These are phyloP conservation scores for Rheum nobile DNA, from an alignment of 148 eudicot species.

Conservation along the genomic window DNA sequence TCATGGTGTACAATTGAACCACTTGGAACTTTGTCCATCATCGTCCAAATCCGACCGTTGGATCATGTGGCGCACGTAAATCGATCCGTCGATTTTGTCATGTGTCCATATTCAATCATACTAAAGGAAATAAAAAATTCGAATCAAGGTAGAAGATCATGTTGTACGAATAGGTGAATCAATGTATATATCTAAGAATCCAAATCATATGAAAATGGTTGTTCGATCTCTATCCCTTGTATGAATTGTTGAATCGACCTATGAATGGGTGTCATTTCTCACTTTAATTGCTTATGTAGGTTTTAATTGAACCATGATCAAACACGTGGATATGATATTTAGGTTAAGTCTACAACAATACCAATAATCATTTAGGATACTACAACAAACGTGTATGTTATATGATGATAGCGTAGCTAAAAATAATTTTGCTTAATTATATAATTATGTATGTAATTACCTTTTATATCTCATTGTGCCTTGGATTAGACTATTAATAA, in stretches of 20 bases:
- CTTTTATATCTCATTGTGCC: not conserved
- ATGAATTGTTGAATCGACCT: not conserved
- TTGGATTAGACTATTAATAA: not conserved
- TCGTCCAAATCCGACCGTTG: not conserved
- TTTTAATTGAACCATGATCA: not conserved
- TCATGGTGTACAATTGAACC: conserved; percentile 3
- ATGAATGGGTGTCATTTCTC: not conserved
- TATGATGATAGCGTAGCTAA: not conserved
- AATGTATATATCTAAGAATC: not conserved
- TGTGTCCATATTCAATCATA: not conserved
- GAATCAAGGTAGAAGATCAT: not conserved
- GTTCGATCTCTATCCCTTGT: not conserved
- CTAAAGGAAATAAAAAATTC: not conserved
- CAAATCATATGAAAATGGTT: not conserved
- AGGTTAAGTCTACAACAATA: not conserved
- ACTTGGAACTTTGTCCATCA: not conserved
- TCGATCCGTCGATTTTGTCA: not conserved
- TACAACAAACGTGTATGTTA: not conserved
- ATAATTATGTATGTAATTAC: not conserved
- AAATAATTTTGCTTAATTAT: not conserved
- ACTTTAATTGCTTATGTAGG: not conserved
- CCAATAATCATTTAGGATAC: not conserved
- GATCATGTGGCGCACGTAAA: not conserved
- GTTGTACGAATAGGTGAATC: not conserved
- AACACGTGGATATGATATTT: not conserved